Base-by-base conservation (phyloP, 2,329 filamentous ascomycete genomes). In the Plenodomus biglobosus region DNA sequence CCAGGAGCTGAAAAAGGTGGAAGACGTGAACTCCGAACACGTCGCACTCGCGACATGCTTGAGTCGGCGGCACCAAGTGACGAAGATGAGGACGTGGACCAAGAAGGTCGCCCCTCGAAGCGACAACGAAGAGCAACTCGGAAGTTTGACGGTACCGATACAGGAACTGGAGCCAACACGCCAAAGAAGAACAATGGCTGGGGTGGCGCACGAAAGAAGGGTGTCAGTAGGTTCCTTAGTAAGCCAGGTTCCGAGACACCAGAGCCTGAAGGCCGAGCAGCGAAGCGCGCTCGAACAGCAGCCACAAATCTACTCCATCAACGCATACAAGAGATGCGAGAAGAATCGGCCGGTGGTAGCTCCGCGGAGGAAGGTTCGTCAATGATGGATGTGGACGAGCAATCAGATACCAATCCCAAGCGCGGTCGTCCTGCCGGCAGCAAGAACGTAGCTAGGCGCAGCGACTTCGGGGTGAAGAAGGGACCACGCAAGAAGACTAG, bases 391-490 rank as follows among this genome's bases (percentile, higher is more conserved):
- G 60, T 61, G 3, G 67, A 70, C 38, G 58, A 66, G 10, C 58
- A 61, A 38, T 47, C 50, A 5, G 57, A 59, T 35, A 44, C 52
- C 8, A 53, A 56, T 48, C 59, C 55, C 35, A 70, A 68, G 46
- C 61, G 70, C 24, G 70, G 70, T 18, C 59, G 70, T 27, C 68
- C 68, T 24, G 74, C 75, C 2, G 76, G 76, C 0, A 78, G 75
- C 51, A 78, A 78, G 61, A 78, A 78, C 38, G 59, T 71, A 21
- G 70, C 72, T 20, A 68, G 73, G 47, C 67, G 77, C 17, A 75
- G 73, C 42, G 77, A 78, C 51, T 76, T 73, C 24, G 76, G 76
- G 2, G 70, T 78, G 46, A 77, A 78, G 52, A 79, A 79, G 49
- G 76, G 76, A 2, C 76, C 76, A 4, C 64, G 76, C 8, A 72